These are phyloP conservation scores for Trichosanthes cucumerina DNA, from an alignment of 306 rosid species.

Conservation along the genomic window DNA sequence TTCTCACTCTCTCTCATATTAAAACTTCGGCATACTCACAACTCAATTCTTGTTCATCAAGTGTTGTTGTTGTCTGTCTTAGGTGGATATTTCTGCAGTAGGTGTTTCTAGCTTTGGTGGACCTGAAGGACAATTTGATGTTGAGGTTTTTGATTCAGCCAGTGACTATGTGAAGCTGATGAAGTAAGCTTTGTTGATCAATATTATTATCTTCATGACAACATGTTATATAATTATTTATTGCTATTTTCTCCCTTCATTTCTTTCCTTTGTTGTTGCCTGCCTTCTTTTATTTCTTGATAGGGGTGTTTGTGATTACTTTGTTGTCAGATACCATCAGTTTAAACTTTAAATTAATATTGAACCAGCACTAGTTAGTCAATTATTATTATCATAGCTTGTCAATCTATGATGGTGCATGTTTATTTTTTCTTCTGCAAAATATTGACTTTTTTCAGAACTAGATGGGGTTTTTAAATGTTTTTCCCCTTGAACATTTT, in stretches of 20 bases:
- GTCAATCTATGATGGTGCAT: neutral
- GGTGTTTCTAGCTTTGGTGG: constrained; percentile 69
- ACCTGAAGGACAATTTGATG: constrained; percentile 92
- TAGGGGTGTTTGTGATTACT: neutral
- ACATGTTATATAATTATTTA: neutral
- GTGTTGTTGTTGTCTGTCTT: constrained; percentile 13
- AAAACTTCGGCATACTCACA: neutral
- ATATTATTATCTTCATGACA: neutral
- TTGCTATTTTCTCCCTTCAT: neutral
- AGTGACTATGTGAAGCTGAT: constrained; percentile 76
- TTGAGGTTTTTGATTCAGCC: constrained; percentile 96
- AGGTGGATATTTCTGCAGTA: constrained; percentile 64
- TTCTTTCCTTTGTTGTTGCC: neutral
- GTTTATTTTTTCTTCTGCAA: neutral
- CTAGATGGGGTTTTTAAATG: neutral
- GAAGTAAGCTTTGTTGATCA: constrained; percentile 48
- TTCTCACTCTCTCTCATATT: constrained; percentile 5
- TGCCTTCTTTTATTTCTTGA: neutral
- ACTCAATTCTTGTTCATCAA: constrained; percentile 16
- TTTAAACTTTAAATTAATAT: neutral
- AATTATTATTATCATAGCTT: neutral
- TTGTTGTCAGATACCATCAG: neutral
- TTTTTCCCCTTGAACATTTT: neutral
- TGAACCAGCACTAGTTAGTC: neutral
- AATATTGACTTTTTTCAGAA: neutral